Evolutionary conservation across 2,329 filamentous ascomycete species (phyloP), one percentile per base, ranked within the genome.

Genomic region (Epichloe sp.): DNA sequence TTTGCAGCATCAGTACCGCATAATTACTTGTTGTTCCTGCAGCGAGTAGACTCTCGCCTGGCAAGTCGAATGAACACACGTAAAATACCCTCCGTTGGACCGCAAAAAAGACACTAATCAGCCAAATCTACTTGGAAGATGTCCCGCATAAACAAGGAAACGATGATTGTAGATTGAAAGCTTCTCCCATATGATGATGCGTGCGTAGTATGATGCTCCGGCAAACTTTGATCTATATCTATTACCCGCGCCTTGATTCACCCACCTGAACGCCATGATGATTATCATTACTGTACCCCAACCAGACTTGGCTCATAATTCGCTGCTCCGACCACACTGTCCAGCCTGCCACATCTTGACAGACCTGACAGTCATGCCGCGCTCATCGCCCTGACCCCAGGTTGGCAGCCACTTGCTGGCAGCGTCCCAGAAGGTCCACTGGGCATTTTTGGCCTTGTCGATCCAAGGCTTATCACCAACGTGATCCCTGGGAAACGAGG

Each of bases 291-390:
- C 12, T n/a, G 36, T n/a, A 38, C 4, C 2, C 41, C 10, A 15
- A 12, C 5, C 15, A 3, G 37, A 7, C 37, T 23, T 34, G 44
- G n/a, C 17, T 36, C 35, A 50, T 5, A 53, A 19, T 44, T 51
- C 46, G 21, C 23, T 17, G 12, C 42, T 12, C 26, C 34, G 43
- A 14, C 53, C 52, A 37, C 60, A 62, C 5, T 49, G 51, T 6
- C 59, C 59, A 8, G 57, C 54, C 57, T 70, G 66, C 71, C 71
- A 75, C 70, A 74, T 74, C 60, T 67, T 71, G 44, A 74, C 71
- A 35, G 63, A 69, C 54, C 65, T 65, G 42, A 75, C 67, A 14
- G 67, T 71, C 71, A 75, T 70, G 48, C 70, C 72, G 17, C 68
- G 65, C 48, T 63, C 59, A 45, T 68, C 66, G 14, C 65, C 66